phyloP scores from a whole-genome alignment of 257 asterid species.

The Nicotiana knightiana region DNA sequence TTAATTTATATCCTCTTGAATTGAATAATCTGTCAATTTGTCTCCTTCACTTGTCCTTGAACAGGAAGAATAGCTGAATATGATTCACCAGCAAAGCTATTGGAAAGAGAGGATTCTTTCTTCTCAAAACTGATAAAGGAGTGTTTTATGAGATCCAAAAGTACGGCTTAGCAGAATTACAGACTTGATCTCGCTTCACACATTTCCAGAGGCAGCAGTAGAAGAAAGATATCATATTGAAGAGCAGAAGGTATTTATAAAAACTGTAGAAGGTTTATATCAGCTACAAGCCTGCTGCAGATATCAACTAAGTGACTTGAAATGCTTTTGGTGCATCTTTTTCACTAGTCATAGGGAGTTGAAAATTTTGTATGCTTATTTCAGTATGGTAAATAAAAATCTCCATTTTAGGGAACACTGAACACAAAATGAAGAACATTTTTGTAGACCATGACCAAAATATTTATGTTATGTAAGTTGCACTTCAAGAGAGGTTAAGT shows the following conservation, averaged over 20 bases:
- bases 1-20: neutral
- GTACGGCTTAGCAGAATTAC: constrained; percentile 37
- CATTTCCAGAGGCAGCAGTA: neutral
- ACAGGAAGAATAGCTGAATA: constrained; percentile 87
- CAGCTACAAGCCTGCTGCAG: neutral
- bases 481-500: neutral
- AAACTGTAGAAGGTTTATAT: neutral
- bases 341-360: neutral
- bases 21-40: neutral
- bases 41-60: neutral
- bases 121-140: constrained; percentile 83
- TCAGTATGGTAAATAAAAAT: neutral
- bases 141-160: constrained; percentile 79
- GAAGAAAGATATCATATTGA: neutral
- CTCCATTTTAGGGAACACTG: neutral
- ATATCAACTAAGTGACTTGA: neutral
- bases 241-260: neutral
- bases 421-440: neutral
- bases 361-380: neutral
- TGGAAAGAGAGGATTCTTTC: constrained; percentile 80
- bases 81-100: constrained; percentile 73
- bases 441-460: constrained; percentile 1
- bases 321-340: neutral
- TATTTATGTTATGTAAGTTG: neutral
- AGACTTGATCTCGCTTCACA: constrained; percentile 15